Evolutionary conservation across 2,329 filamentous ascomycete genomes (phyloP), one percentile per base, ranked within the genome.

Genomic region (Penicillium fuscoglaucum): DNA sequence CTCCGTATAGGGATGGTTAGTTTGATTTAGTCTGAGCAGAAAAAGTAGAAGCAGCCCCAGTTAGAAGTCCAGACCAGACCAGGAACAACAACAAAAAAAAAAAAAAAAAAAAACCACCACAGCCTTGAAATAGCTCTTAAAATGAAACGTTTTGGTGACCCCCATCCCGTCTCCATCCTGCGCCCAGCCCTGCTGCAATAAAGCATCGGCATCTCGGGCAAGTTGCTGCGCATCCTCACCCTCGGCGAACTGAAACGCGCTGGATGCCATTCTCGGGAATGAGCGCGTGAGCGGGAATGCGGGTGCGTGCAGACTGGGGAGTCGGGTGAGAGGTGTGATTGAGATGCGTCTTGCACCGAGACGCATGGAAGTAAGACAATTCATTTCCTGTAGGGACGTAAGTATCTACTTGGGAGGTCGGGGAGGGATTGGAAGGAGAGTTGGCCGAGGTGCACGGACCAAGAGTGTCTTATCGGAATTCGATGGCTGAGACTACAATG

Each of bases 61-160:
- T 29, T 13, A 6, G 10, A 24, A 13, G 8, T n/a, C 33, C 26
- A 54, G 52, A 45, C 6, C 19, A 47, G 29, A 35, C 10, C 10
- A 21, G 1, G 13, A 15, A 12, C 26, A 26, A 26, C 26, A 35
- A 12, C 29, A 45, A 45, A 13, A 26, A 45, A 19, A 12, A 4
- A 12, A 17, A 5, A 46, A 46, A 12, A 24, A 6, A n/a, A 45
- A 13, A 12, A 2, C 49, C 57, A 76, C 74, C 60, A 75, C 66
- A 4, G 71, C 72, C 60, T 76, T 77, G 33, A 74, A 74, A 59
- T 76, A 77, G 4, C 68, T 71, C 53, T 70, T 71, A 55, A 77
- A 77, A 65, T 73, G 68, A 60, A 70, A 77, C 13, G 73, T 76
- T 63, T 76, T 77, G 21, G 63, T 65, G 8, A 77, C 52, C 1